Evolutionary conservation across 257 asterid species (phyloP).

Genomic region (Nemophila menziesii): DNA sequence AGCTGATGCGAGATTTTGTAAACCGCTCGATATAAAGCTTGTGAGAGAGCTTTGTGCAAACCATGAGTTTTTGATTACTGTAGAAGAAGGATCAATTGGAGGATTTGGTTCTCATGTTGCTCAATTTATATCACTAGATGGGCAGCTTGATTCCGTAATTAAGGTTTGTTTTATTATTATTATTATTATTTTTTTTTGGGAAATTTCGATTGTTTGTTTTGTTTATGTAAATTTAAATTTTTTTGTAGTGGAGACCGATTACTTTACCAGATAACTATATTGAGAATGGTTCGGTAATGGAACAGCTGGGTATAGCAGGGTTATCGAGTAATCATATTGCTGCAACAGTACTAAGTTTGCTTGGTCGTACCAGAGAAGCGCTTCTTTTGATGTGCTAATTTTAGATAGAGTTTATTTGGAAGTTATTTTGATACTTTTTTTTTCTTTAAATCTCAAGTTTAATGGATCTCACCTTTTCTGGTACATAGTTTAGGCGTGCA

Average conservation of each 20-base stretch:
- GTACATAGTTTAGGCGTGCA: background rate
- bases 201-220: background rate
- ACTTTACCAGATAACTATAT: conserved; percentile 72
- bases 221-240: background rate
- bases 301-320: conserved; percentile 65
- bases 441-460: background rate
- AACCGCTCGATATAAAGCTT: conserved; percentile 66
- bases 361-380: conserved; percentile 79
- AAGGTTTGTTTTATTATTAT: conserved; percentile 33
- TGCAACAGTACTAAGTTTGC: conserved; percentile 73
- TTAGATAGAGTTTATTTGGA: background rate
- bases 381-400: conserved; percentile 58
- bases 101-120: conserved; percentile 88
- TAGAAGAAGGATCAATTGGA: conserved; percentile 80
- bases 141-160: conserved; percentile 64
- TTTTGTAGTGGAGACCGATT: conserved; percentile 76
- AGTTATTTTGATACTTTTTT: background rate
- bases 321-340: conserved; percentile 77
- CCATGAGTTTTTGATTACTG: conserved; percentile 55
- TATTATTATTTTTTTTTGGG: background rate
- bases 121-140: conserved; percentile 68
- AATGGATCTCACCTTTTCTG: no score
- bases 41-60: conserved; percentile 49
- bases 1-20: conserved; percentile 96
- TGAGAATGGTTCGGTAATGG: conserved; percentile 50